These are phyloP conservation scores for Ogataea trehaloabstinens DNA, from an alignment of 805 yeast genomes.

Conservation along the genomic window DNA sequence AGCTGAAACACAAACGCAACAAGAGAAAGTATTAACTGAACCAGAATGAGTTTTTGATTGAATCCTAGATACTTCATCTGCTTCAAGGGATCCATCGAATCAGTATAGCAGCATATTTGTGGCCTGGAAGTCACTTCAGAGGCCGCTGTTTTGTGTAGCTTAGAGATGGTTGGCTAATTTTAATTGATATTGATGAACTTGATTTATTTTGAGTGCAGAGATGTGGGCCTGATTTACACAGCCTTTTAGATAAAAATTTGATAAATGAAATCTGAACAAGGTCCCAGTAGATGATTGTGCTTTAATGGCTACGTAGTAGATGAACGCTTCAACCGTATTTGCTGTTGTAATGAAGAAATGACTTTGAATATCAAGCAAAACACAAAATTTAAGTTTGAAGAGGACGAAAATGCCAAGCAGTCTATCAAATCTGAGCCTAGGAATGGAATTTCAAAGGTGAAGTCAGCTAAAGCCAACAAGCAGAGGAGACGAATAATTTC, in stretches of 20 bases:
- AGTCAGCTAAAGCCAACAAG: neutral
- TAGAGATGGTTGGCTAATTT: too few relatives aligned
- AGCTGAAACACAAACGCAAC: constrained; percentile 58
- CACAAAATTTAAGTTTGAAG: constrained; percentile 24
- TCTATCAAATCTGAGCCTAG: too few relatives aligned
- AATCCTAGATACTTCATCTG: constrained; percentile 7
- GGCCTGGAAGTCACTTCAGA: neutral
- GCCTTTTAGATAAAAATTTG: too few relatives aligned
- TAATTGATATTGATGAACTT: too few relatives aligned
- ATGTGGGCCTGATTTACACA: too few relatives aligned
- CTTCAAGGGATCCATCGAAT: neutral
- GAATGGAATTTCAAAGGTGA: neutral
- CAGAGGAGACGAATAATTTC: neutral
- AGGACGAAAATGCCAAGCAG: neutral
- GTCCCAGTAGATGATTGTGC: too few relatives aligned
- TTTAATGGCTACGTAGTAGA: neutral
- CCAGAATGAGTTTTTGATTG: constrained; percentile 19
- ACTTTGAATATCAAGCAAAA: constrained; percentile 21
- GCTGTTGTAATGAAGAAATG: too few relatives aligned
- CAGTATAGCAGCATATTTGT: neutral
- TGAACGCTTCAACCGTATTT: too few relatives aligned
- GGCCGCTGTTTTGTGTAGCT: too few relatives aligned
- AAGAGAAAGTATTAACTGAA: constrained; percentile 32
- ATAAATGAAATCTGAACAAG: too few relatives aligned
- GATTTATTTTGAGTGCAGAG: too few relatives aligned